These are phyloP conservation scores for Yarrowia sp. DNA, from an alignment of 805 yeast genomes.

Conservation along the genomic window DNA sequence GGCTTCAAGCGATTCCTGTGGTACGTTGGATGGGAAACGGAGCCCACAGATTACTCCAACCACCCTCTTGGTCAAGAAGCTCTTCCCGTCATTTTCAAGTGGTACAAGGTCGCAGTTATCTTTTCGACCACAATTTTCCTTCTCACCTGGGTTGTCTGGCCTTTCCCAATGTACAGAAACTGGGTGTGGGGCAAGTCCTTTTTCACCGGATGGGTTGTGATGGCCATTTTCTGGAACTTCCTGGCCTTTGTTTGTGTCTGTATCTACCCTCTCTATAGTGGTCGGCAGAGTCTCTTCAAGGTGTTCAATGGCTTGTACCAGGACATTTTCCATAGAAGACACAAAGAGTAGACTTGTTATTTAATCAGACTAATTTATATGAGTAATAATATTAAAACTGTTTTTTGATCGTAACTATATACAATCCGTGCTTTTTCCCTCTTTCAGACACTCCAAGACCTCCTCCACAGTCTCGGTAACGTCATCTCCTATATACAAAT, in stretches of 20 bases:
- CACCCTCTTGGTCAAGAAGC: constrained; percentile 28
- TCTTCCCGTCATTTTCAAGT: constrained; percentile 25
- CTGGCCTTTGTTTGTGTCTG: constrained; percentile 41
- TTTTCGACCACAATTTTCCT: constrained; percentile 41
- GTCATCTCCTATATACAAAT: neutral
- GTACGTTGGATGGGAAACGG: constrained; percentile 20
- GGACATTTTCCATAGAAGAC: neutral
- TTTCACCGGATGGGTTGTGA: constrained; percentile 79
- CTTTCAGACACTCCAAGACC: neutral
- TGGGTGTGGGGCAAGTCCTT: constrained; percentile 66
- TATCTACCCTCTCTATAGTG: constrained; percentile 51
- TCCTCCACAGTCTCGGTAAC: neutral
- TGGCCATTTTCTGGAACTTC: constrained; percentile 68
- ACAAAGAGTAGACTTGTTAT: neutral
- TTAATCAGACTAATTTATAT: neutral
- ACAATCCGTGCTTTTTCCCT: constrained; percentile 3
- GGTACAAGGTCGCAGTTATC: constrained; percentile 27
- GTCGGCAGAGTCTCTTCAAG: constrained; percentile 35
- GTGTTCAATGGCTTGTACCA: neutral
- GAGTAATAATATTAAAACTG: neutral
- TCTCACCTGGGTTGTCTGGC: constrained; percentile 67
- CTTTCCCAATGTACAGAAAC: constrained; percentile 75
- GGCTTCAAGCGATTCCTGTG: constrained; percentile 16
- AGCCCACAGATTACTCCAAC: constrained; percentile 16
- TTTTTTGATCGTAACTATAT: neutral